Conservation (phyloP, 129 eudicot species). For the Heracleum sosnowskyi region DNA sequence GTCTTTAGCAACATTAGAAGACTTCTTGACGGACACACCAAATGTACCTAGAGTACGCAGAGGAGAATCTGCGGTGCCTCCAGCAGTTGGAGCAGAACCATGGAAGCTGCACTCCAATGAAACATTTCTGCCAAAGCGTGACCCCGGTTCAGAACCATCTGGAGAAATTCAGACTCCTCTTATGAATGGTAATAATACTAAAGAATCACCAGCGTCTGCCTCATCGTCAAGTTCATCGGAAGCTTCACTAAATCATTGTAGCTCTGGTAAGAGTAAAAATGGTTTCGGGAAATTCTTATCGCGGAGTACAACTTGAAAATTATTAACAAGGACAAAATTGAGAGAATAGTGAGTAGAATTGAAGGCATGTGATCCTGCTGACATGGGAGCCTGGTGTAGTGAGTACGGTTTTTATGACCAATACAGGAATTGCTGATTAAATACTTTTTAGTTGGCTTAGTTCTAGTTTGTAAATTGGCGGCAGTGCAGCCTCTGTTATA, state of each 20-base stretch:
- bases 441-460: conserved; percentile 33
- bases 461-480: not conserved
- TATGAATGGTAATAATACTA: conserved; percentile 24
- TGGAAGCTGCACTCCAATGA: conserved; percentile 48
- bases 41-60: conserved; percentile 46
- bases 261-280: conserved; percentile 37
- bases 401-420: conserved; percentile 3
- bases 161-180: conserved; percentile 9
- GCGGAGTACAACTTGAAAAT: conserved; percentile 36
- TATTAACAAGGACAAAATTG: conserved; percentile 21
- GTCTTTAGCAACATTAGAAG: conserved; percentile 76
- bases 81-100: conserved; percentile 21
- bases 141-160: conserved; percentile 20
- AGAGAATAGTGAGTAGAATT: not conserved
- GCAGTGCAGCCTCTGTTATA: not conserved
- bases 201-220: conserved; percentile 40
- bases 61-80: conserved; percentile 27
- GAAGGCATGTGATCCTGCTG: conserved; percentile 2
- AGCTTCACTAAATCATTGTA: conserved; percentile 22
- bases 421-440: conserved; percentile 27
- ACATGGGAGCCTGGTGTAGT: not conserved
- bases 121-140: conserved; percentile 36
- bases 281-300: conserved; percentile 66
- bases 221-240: conserved; percentile 46
- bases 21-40: conserved; percentile 62